Percentiles rank a stretch among this genome's conserved stretches.
Evolutionary conservation across 192 early-diverging fungal species (phyloP).

Genomic region (Entomortierella beljakovae): DNA sequence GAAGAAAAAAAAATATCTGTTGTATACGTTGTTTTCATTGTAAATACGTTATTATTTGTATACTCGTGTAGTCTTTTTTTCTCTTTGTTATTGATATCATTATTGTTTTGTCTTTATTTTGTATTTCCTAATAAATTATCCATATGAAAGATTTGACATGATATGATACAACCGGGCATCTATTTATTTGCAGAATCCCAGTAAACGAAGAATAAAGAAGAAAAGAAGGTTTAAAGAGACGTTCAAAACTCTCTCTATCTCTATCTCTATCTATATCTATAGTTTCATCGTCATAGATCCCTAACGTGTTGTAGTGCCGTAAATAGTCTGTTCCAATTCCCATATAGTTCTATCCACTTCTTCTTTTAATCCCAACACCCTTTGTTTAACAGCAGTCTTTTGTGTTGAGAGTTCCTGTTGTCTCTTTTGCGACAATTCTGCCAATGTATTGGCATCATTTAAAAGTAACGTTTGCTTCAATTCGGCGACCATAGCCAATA

Average conservation of each 20-base stretch:
- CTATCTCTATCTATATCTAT: background rate
- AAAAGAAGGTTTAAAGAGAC: no score
- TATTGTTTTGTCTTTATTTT: background rate
- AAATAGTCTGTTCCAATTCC: constrained; percentile 61
- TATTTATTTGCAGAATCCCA: background rate
- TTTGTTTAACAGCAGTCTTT: constrained; percentile 57
- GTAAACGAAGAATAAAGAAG: background rate
- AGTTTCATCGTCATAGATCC: background rate
- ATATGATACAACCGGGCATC: constrained; percentile 10
- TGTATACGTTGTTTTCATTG: no score
- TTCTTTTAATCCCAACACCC: constrained; percentile 52
- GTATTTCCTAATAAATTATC: background rate
- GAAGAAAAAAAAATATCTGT: background rate
- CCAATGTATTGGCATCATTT: constrained; percentile 62
- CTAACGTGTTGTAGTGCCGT: constrained; percentile 13
- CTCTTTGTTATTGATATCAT: background rate
- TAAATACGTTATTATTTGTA: constrained; percentile 3
- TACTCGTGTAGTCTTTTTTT: background rate
- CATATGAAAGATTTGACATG: background rate
- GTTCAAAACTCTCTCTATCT: background rate
- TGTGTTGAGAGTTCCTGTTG: constrained; percentile 51
- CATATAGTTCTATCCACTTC: constrained; percentile 59
- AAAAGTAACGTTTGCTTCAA: constrained; percentile 62
- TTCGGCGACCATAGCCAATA: constrained; percentile 61
- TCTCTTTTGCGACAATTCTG: constrained; percentile 46